Percentiles rank a stretch among this genome's conserved stretches.
phyloP scores from a whole-genome alignment of 495 filamentous ascomycete species.

The Xylaria acuta region DNA sequence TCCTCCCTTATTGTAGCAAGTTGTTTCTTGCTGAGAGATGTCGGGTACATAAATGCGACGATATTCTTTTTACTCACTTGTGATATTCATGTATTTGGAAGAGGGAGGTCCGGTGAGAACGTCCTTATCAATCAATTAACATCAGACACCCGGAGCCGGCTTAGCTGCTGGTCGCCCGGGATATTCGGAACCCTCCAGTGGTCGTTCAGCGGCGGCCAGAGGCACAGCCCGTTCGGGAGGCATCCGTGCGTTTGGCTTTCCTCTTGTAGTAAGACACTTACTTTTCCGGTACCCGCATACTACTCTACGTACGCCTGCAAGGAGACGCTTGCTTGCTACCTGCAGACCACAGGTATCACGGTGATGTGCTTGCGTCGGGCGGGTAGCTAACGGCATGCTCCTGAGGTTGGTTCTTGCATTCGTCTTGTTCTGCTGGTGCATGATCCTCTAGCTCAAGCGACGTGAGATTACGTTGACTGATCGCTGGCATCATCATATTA shows the following conservation, averaged over 20 bases:
- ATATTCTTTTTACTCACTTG: not conserved
- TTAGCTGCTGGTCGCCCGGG: not conserved
- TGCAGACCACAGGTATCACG: not conserved
- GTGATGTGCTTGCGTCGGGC: constrained; percentile 8
- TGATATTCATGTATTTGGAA: not conserved
- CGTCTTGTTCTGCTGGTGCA: not conserved
- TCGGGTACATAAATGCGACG: not conserved
- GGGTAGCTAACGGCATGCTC: not conserved
- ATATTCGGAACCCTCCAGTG: constrained; percentile 5
- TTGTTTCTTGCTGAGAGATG: not conserved
- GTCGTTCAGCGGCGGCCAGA: not conserved
- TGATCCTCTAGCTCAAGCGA: not conserved
- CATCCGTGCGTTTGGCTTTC: constrained; percentile 8
- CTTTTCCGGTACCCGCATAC: not conserved
- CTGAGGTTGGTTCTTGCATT: constrained; percentile 2
- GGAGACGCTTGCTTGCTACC: not conserved
- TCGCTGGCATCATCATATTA: not conserved
- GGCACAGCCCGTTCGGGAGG: not conserved
- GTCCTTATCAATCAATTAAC: not conserved
- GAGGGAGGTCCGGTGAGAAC: not conserved
- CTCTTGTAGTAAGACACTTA: not conserved
- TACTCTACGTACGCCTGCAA: not conserved
- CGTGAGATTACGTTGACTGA: not conserved
- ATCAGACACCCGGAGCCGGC: not conserved
- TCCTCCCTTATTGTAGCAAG: not conserved